Percentiles rank a stretch among this genome's conserved stretches.
These are phyloP conservation scores for Irpex sp. DNA, from an alignment of 1,284 basidiomycete genomes.

Conservation along the genomic window DNA sequence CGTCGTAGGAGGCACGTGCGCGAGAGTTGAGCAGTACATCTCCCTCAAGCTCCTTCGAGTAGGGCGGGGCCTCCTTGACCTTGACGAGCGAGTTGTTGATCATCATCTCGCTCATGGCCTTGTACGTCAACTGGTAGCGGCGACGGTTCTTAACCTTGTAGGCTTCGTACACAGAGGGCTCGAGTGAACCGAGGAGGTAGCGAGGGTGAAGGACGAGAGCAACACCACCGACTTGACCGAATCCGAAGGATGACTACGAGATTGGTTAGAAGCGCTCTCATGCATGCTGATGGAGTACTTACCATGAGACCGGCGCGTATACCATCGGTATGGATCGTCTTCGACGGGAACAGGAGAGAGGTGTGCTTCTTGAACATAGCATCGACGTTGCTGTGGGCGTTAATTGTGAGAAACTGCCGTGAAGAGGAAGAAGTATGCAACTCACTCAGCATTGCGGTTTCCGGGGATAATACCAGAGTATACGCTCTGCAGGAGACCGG, in stretches of 20 bases:
- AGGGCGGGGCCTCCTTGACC: conserved; percentile 95
- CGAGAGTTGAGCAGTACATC: conserved; percentile 91
- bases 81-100: conserved; percentile 90
- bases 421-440: conserved; percentile 12
- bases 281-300: conserved; percentile 16
- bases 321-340: conserved; percentile 90
- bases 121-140: conserved; percentile 80
- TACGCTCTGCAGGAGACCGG: conserved; percentile 88
- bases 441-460: conserved; percentile 92
- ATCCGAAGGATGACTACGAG: conserved; percentile 89
- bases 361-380: conserved; percentile 88
- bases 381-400: conserved; percentile 76
- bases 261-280: no score
- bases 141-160: conserved; percentile 73
- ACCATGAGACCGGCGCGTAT: conserved; percentile 90
- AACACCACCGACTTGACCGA: conserved; percentile 97
- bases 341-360: conserved; percentile 96
- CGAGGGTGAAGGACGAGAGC: conserved; percentile 88
- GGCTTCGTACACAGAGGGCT: conserved; percentile 66
- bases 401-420: conserved; percentile 19
- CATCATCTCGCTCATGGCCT: conserved; percentile 94
- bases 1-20: conserved; percentile 80
- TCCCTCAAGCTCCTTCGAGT: conserved; percentile 83
- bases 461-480: conserved; percentile 91
- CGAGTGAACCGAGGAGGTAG: conserved; percentile 84